Evolutionary conservation across 75 land plant species (phyloP), one percentile per base, ranked within the genome.

Genomic region (Adiantum capillusveneris): DNA sequence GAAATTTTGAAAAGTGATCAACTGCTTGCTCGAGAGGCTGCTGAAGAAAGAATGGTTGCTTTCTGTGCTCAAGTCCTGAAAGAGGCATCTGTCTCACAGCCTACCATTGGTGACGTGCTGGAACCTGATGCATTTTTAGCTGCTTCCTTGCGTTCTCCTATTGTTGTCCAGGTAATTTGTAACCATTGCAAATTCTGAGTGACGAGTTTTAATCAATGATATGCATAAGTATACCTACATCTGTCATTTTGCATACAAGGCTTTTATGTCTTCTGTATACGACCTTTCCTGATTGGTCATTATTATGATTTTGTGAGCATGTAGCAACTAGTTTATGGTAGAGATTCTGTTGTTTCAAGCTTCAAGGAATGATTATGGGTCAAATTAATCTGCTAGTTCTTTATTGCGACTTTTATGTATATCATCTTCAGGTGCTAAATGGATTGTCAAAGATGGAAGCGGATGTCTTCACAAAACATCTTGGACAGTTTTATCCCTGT

Each of bases 141-240:
- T 34, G 70, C 84, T 44, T 81, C 67, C 44, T 62, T 93, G 26
- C 80, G 98, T 9, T 79, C 94, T 62, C 87, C 98, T 2, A 65
- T 93, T 51, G 82, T 83, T 73, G 94, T 93, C 14, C 80, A 87
- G 93, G 98, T 88, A 77, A 53, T 34, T n/a, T n/a, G n/a, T n/a
- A n/a, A n/a, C n/a, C n/a, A n/a, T n/a, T n/a, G n/a, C n/a, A n/a
- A n/a, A n/a, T n/a, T n/a, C n/a, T n/a, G n/a, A n/a, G n/a, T n/a
- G n/a, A n/a, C n/a, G n/a, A n/a, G n/a, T n/a, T n/a, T n/a, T n/a
- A n/a, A n/a, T n/a, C n/a, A n/a, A n/a, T n/a, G n/a, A n/a, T n/a
- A n/a, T n/a, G n/a, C n/a, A n/a, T n/a, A n/a, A n/a, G n/a, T n/a
- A n/a, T n/a, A n/a, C n/a, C n/a, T n/a, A n/a, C n/a, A n/a, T n/a